Evolutionary conservation across 108 stramenopile species (phyloP).

Genomic region (Conticribra guillardii): DNA sequence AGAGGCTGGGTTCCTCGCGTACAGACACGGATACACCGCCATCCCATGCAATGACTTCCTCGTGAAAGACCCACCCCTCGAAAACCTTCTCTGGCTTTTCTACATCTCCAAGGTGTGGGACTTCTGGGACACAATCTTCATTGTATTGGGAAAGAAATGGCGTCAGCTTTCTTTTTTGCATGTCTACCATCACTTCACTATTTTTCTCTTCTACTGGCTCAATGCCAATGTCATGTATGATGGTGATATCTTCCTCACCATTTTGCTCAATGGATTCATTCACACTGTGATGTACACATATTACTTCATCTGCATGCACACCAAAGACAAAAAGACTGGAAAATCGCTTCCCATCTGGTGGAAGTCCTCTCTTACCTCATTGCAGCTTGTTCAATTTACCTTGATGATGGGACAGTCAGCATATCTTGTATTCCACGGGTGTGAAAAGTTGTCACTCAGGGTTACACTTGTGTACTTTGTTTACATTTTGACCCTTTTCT

Average conservation of each 20-base stretch:
- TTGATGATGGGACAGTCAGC: slow-evolving; percentile 97
- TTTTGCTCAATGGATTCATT: slow-evolving; percentile 97
- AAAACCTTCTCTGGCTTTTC: slow-evolving; percentile 95
- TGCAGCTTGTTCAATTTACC: slow-evolving; percentile 97
- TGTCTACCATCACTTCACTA: slow-evolving; percentile 99
- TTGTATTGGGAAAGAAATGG: slow-evolving; percentile 98
- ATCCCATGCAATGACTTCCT: slow-evolving; percentile 88
- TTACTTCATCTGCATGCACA: slow-evolving; percentile 99
- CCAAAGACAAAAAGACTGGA: slow-evolving; percentile 85
- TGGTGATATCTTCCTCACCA: slow-evolving; percentile 96
- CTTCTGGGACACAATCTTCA: slow-evolving; percentile 99
- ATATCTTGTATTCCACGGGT: slow-evolving; percentile 74
- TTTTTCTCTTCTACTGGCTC: slow-evolving; percentile 98
- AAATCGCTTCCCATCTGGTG: slow-evolving; percentile 97
- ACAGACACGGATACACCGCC: slow-evolving; percentile 87
- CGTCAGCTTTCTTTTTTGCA: slow-evolving; percentile 98
- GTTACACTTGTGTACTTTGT: slow-evolving; percentile 83
- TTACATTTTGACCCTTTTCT: slow-evolving; percentile 95
- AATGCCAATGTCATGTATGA: slow-evolving; percentile 92
- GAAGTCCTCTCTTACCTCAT: slow-evolving; percentile 92
- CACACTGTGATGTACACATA: slow-evolving; percentile 99
- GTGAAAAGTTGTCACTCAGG: slow-evolving; percentile 67
- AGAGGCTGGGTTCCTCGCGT: slow-evolving; percentile 90
- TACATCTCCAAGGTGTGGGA: slow-evolving; percentile 99
- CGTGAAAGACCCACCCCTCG: slow-evolving; percentile 78